These are phyloP conservation scores for Eucalyptus rudis DNA, from an alignment of 345 rosid species.

Conservation along the genomic window DNA sequence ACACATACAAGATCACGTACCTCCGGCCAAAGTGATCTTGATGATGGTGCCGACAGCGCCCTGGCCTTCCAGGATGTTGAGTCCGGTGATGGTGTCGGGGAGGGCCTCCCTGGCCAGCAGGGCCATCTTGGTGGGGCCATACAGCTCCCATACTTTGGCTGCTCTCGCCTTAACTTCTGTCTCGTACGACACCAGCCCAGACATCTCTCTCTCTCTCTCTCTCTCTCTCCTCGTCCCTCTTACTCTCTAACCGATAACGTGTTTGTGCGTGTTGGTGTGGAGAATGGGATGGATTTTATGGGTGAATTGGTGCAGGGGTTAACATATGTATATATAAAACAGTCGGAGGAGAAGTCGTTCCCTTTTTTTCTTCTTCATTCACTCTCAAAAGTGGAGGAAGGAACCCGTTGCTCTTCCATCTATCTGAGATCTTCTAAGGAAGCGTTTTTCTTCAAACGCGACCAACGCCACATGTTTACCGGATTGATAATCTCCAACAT, in stretches of 20 bases:
- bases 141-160: background rate
- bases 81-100: background rate
- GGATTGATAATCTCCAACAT: background rate
- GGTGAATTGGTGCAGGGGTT: too few relatives aligned
- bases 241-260: background rate
- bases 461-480: too few relatives aligned
- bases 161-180: background rate
- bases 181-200: background rate
- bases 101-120: background rate
- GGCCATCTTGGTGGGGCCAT: background rate
- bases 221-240: background rate
- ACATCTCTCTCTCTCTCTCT: background rate
- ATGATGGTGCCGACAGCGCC: constrained; percentile 2
- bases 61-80: constrained; percentile 1
- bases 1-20: background rate
- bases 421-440: too few relatives aligned
- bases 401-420: too few relatives aligned
- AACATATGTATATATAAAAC: background rate
- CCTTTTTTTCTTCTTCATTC: too few relatives aligned
- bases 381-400: background rate
- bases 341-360: background rate
- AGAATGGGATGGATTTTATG: background rate
- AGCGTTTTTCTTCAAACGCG: too few relatives aligned
- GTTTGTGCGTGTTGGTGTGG: background rate
- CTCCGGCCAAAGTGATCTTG: background rate